Evolutionary conservation across 768 basidiomycete species (phyloP).

Genomic region (Suillus plorans): DNA sequence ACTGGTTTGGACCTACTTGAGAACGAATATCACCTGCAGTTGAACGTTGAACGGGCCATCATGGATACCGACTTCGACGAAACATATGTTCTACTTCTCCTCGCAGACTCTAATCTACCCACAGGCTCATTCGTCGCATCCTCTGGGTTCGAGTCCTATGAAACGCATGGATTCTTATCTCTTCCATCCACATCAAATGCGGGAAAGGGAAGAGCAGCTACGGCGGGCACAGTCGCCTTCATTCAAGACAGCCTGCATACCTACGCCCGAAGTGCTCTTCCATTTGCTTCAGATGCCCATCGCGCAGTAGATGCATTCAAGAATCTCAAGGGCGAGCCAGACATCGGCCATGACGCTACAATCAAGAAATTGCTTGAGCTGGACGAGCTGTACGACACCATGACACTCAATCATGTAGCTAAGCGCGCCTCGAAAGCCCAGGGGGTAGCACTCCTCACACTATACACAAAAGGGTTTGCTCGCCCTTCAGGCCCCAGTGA

Average conservation of each 20-base stretch:
- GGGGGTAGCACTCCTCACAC: constrained; percentile 87
- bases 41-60: constrained; percentile 4
- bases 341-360: constrained; percentile 6
- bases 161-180: constrained; percentile 76
- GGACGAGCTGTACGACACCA: constrained; percentile 78
- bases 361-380: constrained; percentile 42
- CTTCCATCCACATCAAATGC: constrained; percentile 21
- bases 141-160: constrained; percentile 86
- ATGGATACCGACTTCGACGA: constrained; percentile 46
- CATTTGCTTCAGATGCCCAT: constrained; percentile 80
- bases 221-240: constrained; percentile 49
- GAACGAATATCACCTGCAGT: too few species aligned
- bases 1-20: neutral
- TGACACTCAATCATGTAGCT: constrained; percentile 89
- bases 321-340: constrained; percentile 5
- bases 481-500: constrained; percentile 38
- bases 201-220: constrained; percentile 20
- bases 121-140: constrained; percentile 97
- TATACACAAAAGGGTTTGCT: constrained; percentile 82
- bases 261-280: constrained; percentile 74
- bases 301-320: constrained; percentile 27
- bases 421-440: constrained; percentile 87
- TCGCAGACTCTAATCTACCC: constrained; percentile 92
- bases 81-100: constrained; percentile 71
- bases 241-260: constrained; percentile 70